Conservation (phyloP, 2,329 filamentous ascomycete genomes). For the Calonectria crousiana region DNA sequence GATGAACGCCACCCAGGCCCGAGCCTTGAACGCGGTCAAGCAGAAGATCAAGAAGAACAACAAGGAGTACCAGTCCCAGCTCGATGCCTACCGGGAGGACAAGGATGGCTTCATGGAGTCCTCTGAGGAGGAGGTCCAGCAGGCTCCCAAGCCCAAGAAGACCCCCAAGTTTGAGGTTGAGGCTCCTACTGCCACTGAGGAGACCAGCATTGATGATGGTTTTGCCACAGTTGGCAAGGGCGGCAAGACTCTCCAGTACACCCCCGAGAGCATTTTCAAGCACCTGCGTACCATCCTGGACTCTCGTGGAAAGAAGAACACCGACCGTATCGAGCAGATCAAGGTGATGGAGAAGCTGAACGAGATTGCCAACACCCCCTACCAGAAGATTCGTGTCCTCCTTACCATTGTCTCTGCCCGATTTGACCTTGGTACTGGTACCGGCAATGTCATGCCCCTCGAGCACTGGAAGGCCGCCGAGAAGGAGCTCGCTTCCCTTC, state of each 20-base stretch:
- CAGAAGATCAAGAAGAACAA: conserved; percentile 99
- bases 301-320: conserved; percentile 98
- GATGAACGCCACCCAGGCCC: conserved; percentile 97
- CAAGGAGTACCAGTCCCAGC: conserved; percentile 90
- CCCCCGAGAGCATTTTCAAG: conserved; percentile 98
- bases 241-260: conserved; percentile 90
- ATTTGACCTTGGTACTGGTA: conserved; percentile 89
- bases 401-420: conserved; percentile 92
- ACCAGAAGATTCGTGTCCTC: conserved; percentile 93
- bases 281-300: conserved; percentile 94
- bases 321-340: conserved; percentile 94
- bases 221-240: conserved; percentile 91
- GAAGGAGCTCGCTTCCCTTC: conserved; percentile 82
- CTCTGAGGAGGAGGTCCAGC: conserved; percentile 75
- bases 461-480: conserved; percentile 98
- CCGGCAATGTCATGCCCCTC: conserved; percentile 85
- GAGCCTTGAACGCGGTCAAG: conserved; percentile 95
- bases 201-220: conserved; percentile 80
- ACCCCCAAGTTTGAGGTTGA: conserved; percentile 56
- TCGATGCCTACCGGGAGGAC: conserved; percentile 87
- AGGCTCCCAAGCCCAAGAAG: conserved; percentile 61
- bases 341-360: conserved; percentile 95
- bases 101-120: conserved; percentile 91
- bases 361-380: conserved; percentile 90
- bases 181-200: conserved; percentile 56